Evolutionary conservation across 148 eudicot species (phyloP).

Genomic region (Silene latifolia): DNA sequence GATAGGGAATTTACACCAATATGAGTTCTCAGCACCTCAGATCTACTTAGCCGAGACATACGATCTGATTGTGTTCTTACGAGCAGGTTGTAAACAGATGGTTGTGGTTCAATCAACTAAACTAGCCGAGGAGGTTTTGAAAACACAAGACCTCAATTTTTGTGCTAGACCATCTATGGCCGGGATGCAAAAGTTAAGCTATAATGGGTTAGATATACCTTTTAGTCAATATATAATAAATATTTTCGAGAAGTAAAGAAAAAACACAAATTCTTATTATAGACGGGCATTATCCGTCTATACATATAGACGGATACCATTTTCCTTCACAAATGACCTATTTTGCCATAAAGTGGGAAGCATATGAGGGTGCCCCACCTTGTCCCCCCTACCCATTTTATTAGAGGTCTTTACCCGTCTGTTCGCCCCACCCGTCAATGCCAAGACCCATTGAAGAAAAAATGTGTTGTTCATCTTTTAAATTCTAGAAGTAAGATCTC

Average conservation of each 20-base stretch:
- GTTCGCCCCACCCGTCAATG: no score
- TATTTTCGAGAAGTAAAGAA: slow-evolving; percentile 24
- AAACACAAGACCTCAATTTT: slow-evolving; percentile 25
- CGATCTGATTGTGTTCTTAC: slow-evolving; percentile 26
- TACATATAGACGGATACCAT: no score
- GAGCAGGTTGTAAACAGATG: slow-evolving; percentile 9
- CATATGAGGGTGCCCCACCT: no score
- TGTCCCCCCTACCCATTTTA: no score
- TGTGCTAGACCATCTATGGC: slow-evolving; percentile 21
- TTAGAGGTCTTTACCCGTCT: no score
- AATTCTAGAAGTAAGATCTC: no score
- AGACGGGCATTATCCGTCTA: no score
- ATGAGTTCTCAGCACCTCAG: slow-evolving; percentile 20
- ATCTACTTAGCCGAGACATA: slow-evolving; percentile 24
- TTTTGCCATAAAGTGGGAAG: no score
- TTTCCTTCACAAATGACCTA: no score
- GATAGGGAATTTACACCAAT: slow-evolving; percentile 28
- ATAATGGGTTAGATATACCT: slow-evolving; percentile 20
- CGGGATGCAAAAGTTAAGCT: slow-evolving; percentile 23
- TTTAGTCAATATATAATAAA: slow-evolving; percentile 18
- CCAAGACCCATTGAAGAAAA: no score
- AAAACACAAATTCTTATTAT: no score
- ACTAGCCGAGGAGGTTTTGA: slow-evolving; percentile 24
- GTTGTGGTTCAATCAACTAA: slow-evolving; percentile 27
- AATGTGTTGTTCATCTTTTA: no score